phyloP scores from a whole-genome alignment of 306 rosid species.

The Herpetospermum pedunculosum region DNA sequence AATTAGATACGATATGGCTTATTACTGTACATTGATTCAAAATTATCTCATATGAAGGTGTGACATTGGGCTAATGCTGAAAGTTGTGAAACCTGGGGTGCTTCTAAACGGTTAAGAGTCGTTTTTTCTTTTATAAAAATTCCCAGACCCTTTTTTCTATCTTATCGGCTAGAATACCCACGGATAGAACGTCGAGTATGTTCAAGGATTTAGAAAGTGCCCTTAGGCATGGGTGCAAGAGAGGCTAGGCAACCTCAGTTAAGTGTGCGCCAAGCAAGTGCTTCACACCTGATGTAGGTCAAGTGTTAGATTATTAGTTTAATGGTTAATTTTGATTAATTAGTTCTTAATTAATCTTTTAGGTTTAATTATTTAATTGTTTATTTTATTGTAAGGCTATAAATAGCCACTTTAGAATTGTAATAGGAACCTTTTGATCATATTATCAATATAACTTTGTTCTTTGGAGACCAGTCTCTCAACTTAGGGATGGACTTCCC shows the following conservation, averaged over 20 bases:
- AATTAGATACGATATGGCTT: not conserved
- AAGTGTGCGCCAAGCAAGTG: not conserved
- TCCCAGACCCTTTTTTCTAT: not conserved
- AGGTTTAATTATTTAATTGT: too few species aligned
- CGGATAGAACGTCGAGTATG: not conserved
- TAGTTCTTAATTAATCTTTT: too few species aligned
- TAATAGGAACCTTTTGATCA: too few species aligned
- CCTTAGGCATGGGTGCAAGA: not conserved
- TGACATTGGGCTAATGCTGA: not conserved
- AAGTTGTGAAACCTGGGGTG: slow-evolving; percentile 1
- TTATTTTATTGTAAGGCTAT: too few species aligned
- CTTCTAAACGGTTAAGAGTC: not conserved
- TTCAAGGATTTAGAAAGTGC: not conserved
- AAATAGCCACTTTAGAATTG: too few species aligned
- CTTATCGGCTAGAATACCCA: not conserved
- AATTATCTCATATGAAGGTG: not conserved
- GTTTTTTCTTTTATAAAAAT: not conserved
- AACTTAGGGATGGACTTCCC: too few species aligned
- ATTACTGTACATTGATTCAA: not conserved
- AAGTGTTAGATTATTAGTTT: too few species aligned
- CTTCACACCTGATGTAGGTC: too few species aligned
- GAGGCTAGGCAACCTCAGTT: not conserved
- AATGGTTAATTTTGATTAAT: too few species aligned
- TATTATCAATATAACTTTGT: too few species aligned
- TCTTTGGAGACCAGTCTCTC: too few species aligned